A percentile compares a stretch with the other conserved stretches of the same genome.
phyloP scores from a whole-genome alignment of 192 early-diverging fungal species.

The Diversispora epigaea region DNA sequence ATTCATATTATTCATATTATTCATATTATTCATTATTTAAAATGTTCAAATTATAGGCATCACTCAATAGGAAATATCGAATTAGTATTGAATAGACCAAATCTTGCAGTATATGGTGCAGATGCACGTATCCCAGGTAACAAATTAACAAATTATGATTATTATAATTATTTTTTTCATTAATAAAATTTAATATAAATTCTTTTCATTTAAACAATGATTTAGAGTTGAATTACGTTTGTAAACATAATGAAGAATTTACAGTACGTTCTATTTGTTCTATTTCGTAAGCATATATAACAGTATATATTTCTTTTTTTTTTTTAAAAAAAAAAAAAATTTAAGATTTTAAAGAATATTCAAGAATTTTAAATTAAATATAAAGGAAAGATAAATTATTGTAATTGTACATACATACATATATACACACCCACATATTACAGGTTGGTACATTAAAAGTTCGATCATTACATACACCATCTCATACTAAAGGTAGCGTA shows the following conservation, averaged over 20 bases:
- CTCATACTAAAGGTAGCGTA: conserved; percentile 90
- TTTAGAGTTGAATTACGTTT: conserved; percentile 64
- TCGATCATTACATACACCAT: conserved; percentile 73
- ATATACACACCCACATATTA: not conserved
- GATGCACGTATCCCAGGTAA: conserved; percentile 79
- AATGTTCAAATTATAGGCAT: not conserved
- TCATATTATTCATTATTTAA: too few species aligned
- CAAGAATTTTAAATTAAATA: too few species aligned
- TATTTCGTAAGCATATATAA: too few species aligned
- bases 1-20: not conserved
- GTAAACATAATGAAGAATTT: conserved; percentile 74
- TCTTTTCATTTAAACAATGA: too few species aligned
- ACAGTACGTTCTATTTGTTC: conserved; percentile 16
- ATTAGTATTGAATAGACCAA: conserved; percentile 59
- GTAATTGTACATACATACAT: too few species aligned
- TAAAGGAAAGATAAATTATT: too few species aligned
- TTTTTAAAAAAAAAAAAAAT: too few species aligned
- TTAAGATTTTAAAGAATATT: too few species aligned
- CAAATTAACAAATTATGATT: not conserved
- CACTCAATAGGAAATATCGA: conserved; percentile 81
- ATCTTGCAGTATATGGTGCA: conserved; percentile 77
- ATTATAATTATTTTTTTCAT: too few species aligned
- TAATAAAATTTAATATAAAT: too few species aligned
- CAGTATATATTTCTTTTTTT: too few species aligned
- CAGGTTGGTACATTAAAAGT: conserved; percentile 72